These are phyloP conservation scores for Neurospora sp. DNA, from an alignment of 495 filamentous ascomycete species.

Conservation along the genomic window DNA sequence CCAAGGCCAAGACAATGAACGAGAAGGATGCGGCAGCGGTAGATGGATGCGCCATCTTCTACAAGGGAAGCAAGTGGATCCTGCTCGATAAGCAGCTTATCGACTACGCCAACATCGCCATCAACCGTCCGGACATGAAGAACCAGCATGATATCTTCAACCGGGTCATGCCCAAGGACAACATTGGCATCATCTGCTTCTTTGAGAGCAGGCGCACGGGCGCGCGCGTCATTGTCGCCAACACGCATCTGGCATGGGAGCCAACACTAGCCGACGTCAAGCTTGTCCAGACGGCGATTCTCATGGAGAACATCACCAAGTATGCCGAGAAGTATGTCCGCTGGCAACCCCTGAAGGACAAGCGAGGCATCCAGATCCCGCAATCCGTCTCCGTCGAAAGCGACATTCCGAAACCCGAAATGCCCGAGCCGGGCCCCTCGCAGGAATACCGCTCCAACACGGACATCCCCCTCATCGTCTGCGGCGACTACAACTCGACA, in stretches of 20 bases:
- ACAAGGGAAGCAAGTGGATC: constrained; percentile 84
- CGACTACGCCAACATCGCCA: constrained; percentile 83
- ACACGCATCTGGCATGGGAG: constrained; percentile 93
- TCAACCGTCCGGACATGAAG: constrained; percentile 91
- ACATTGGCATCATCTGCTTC: constrained; percentile 84
- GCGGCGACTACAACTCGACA: constrained; percentile 91
- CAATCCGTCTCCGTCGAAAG: constrained; percentile 41
- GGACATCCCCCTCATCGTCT: constrained; percentile 83
- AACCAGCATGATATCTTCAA: constrained; percentile 94
- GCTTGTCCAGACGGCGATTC: constrained; percentile 82
- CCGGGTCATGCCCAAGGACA: constrained; percentile 92
- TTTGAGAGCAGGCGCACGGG: constrained; percentile 85
- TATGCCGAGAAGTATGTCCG: constrained; percentile 74
- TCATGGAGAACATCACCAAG: constrained; percentile 82
- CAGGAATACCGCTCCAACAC: constrained; percentile 72
- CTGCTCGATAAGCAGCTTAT: constrained; percentile 86
- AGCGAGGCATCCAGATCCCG: constrained; percentile 58
- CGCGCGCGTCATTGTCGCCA: constrained; percentile 79
- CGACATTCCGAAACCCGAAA: constrained; percentile 17
- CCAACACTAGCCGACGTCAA: constrained; percentile 86
- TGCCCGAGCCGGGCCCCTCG: constrained; percentile 40
- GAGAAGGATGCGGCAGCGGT: constrained; percentile 77
- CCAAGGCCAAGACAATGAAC: constrained; percentile 79
- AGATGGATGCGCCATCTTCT: constrained; percentile 95
- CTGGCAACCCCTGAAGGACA: constrained; percentile 66